Percentiles rank a stretch among this genome's conserved stretches.
phyloP scores from a whole-genome alignment of 1,284 basidiomycete genomes.

The Sanghuangporus sanghuang region DNA sequence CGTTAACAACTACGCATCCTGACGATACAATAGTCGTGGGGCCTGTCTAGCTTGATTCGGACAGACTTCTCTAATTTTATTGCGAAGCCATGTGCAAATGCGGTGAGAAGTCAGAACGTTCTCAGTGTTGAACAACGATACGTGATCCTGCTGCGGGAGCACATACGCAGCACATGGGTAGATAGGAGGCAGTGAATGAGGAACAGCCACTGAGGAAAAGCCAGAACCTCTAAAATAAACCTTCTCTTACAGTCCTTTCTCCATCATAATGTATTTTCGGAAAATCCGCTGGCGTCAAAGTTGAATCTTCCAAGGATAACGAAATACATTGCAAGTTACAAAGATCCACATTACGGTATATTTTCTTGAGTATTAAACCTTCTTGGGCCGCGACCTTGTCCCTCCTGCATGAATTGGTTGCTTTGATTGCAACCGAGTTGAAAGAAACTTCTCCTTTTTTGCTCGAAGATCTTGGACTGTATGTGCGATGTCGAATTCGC shows the following conservation, averaged over 20 bases:
- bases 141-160: neutral
- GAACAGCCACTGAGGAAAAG: neutral
- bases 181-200: neutral
- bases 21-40: neutral
- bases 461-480: conserved; percentile 50
- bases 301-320: neutral
- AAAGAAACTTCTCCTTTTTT: conserved; percentile 25
- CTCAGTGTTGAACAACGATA: neutral
- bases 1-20: neutral
- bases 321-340: neutral
- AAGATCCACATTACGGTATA: neutral
- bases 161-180: neutral
- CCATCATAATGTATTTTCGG: neutral
- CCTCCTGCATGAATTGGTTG: neutral
- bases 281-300: neutral
- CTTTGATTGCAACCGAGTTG: neutral
- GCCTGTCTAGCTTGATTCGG: neutral
- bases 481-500: conserved; percentile 61
- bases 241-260: neutral
- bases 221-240: neutral
- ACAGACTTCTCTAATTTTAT: neutral
- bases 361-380: neutral
- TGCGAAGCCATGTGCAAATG: neutral
- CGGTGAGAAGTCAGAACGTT: neutral
- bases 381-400: conserved; percentile 8